Conservation (phyloP, 352 stramenopile genomes). For the Phytophthora niederhauseri region DNA sequence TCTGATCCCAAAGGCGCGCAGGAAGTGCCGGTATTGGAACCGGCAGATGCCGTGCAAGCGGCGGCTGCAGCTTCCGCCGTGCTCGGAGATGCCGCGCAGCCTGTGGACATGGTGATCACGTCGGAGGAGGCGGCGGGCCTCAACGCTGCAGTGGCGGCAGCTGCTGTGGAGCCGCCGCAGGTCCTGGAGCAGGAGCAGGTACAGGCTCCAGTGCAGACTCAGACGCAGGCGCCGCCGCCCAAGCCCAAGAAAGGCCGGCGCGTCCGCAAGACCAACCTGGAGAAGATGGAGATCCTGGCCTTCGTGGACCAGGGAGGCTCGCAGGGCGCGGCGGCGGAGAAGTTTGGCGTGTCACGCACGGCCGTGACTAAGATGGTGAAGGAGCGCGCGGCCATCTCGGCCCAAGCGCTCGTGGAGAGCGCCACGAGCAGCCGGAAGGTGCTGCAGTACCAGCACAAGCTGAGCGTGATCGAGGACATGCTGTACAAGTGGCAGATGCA, state of each 20-base stretch:
- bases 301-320: slow-evolving; percentile 84
- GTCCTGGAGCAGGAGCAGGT: background rate
- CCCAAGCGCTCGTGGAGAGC: slow-evolving; percentile 69
- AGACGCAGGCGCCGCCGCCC: background rate
- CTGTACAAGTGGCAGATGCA: slow-evolving; percentile 88
- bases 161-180: background rate
- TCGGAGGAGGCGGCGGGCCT: slow-evolving; percentile 23
- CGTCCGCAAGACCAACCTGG: slow-evolving; percentile 82
- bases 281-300: slow-evolving; percentile 84
- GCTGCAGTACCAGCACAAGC: slow-evolving; percentile 83
- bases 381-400: slow-evolving; percentile 74
- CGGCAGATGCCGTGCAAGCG: background rate
- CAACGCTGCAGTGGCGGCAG: slow-evolving; percentile 11
- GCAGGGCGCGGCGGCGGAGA: slow-evolving; percentile 74
- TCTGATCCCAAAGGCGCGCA: background rate
- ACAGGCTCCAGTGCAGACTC: slow-evolving; percentile 3
- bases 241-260: slow-evolving; percentile 56
- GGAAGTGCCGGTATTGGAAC: background rate
- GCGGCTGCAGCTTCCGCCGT: slow-evolving; percentile 1
- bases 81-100: slow-evolving; percentile 3
- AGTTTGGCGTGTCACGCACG: slow-evolving; percentile 82
- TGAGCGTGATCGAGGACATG: slow-evolving; percentile 88
- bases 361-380: slow-evolving; percentile 91
- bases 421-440: slow-evolving; percentile 77
- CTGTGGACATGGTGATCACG: slow-evolving; percentile 24